Evolutionary conservation across 2,329 filamentous ascomycete genomes (phyloP), one percentile per base, ranked within the genome.

Genomic region (Xylariaceae sp.): DNA sequence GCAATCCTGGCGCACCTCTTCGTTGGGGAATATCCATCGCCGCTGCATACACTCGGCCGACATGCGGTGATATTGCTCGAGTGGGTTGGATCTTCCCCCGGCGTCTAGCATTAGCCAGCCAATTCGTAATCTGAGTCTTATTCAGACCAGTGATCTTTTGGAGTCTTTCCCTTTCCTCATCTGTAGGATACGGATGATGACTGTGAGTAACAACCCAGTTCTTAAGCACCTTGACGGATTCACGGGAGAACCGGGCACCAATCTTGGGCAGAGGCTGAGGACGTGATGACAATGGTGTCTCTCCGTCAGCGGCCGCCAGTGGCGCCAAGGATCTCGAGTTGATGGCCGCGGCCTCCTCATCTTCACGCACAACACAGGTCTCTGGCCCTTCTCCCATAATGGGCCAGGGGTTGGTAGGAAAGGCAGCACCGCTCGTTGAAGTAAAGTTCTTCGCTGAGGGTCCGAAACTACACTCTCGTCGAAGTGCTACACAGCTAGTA

Each of bases 41-140:
- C 53, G 77, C 76, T 26, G 79, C 80, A 53, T 81, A 80, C 60
- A 73, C 78, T 59, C 77, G 79, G 30, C 83, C 79, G 45, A 86
- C 74, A 62, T 86, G 82, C 1, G 89, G 88, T 3, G 89, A 91
- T 19, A 80, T 83, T 32, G 82, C 84, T 60, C 86, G 79, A 46
- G 83, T 83, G 1, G 81, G 76, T 47, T 85, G 82, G 52, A 87
- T 84, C 73, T 95, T 96, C 64, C 88, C 86, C 59, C 91, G 81
- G 54, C 91, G 83, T 43, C 91, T 84, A 54, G 90, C 90, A 70
- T 96, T 96, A 56, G 91, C 91, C 46, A 96, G 82, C 91, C 91
- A 96, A 68, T 95, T 95, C 8, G 86, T 86, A 63, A 96, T 92
- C 67, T 96, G 91, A 11, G 80, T 87, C 64, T 89, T 84, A 68